Evolutionary conservation across 768 basidiomycete genomes (phyloP).

Genomic region (Baorangia bicolor): DNA sequence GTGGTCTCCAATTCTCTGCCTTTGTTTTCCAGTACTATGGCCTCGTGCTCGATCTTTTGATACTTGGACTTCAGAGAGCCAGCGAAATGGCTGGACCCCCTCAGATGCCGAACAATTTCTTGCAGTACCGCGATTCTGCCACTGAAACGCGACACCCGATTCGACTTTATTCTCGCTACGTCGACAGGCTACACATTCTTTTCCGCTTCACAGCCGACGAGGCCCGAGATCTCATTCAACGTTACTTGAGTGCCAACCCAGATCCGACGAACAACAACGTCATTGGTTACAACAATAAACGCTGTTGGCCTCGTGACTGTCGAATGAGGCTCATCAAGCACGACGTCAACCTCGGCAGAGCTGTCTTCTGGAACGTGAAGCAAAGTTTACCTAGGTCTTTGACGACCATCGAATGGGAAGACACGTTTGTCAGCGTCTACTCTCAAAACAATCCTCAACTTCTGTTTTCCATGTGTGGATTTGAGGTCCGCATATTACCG

Average conservation of each 20-base stretch:
- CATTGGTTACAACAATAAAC: slow-evolving; percentile 98
- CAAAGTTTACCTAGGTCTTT: slow-evolving; percentile 92
- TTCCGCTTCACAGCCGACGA: slow-evolving; percentile 99
- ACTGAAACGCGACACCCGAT: slow-evolving; percentile 99
- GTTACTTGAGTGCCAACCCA: slow-evolving; percentile 95
- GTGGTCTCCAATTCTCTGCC: slow-evolving; percentile 96
- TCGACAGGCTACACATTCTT: slow-evolving; percentile 91
- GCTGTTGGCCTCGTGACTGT: slow-evolving; percentile 99
- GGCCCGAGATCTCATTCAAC: slow-evolving; percentile 94
- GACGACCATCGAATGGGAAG: slow-evolving; percentile 99
- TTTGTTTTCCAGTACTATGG: slow-evolving; percentile 99
- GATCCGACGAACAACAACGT: slow-evolving; percentile 99
- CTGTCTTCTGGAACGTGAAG: slow-evolving; percentile 99
- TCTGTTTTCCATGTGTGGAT: slow-evolving; percentile 98
- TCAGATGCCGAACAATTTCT: slow-evolving; percentile 96
- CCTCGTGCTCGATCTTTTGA: slow-evolving; percentile 89
- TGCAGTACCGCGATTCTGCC: slow-evolving; percentile 92
- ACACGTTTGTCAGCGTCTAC: slow-evolving; percentile 95
- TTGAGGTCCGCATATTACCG: slow-evolving; percentile 95
- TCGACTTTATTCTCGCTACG: slow-evolving; percentile 94
- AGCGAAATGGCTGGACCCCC: slow-evolving; percentile 99
- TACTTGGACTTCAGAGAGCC: slow-evolving; percentile 95
- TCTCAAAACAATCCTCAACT: slow-evolving; percentile 97
- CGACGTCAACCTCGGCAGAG: slow-evolving; percentile 96
- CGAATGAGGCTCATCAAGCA: slow-evolving; percentile 99